Percentiles rank a stretch among this genome's conserved stretches.
Evolutionary conservation across 371 early-diverging fungal genomes (phyloP).

Genomic region (Thermomucor indicae-seudaticae): DNA sequence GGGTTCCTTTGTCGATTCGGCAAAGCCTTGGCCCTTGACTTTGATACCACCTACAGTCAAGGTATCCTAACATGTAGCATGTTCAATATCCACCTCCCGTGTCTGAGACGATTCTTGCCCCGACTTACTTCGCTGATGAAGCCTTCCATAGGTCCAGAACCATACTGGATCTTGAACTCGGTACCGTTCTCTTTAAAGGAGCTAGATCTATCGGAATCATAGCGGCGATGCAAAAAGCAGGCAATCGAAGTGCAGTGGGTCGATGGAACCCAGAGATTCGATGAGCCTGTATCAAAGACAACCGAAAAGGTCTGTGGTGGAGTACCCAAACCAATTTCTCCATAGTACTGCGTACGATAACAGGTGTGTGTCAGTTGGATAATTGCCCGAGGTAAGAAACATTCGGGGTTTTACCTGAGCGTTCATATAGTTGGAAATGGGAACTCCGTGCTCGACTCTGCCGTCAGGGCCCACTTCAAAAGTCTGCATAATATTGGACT

Average conservation of each 20-base stretch:
- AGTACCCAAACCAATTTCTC: slow-evolving; percentile 78
- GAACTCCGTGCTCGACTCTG: slow-evolving; percentile 68
- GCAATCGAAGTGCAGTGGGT: slow-evolving; percentile 90
- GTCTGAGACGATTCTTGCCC: neutral
- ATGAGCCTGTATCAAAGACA: slow-evolving; percentile 94
- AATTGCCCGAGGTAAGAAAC: no score
- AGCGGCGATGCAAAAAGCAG: slow-evolving; percentile 88
- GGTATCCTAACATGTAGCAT: slow-evolving; percentile 58
- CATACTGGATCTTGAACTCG: slow-evolving; percentile 87
- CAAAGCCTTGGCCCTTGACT: slow-evolving; percentile 74
- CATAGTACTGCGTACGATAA: slow-evolving; percentile 61
- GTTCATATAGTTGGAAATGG: slow-evolving; percentile 92
- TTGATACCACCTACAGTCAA: slow-evolving; percentile 69
- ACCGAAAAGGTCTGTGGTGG: slow-evolving; percentile 91
- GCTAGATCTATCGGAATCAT: slow-evolving; percentile 67
- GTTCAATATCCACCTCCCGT: neutral
- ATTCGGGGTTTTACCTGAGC: slow-evolving; percentile 81
- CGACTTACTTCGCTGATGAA: slow-evolving; percentile 58
- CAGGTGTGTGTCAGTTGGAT: no score
- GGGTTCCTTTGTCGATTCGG: slow-evolving; percentile 89
- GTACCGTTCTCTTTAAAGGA: slow-evolving; percentile 86
- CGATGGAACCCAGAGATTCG: slow-evolving; percentile 96
- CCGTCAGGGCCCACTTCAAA: slow-evolving; percentile 12
- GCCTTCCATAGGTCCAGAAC: slow-evolving; percentile 92
- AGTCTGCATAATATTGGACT: slow-evolving; percentile 24